Base-by-base conservation (phyloP, 1,139 yeast genomes). In the Geotrichum phurueaensis region DNA sequence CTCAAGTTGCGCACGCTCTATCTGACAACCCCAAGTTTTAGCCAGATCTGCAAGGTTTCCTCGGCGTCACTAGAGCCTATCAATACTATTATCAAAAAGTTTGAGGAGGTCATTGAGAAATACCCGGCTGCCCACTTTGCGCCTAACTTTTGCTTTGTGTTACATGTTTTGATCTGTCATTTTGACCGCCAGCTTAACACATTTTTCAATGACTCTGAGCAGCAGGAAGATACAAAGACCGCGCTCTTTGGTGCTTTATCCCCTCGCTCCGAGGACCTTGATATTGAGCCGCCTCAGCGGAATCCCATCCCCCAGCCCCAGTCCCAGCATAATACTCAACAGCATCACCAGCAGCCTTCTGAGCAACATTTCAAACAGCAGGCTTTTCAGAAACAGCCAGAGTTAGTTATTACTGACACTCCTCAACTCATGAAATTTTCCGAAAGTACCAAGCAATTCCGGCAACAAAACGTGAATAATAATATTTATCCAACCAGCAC, bases 1-100 rank as follows among this genome's bases (percentile, higher is more conserved):
- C 73, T 86, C 59, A 78, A 89, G 64, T 74, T 85, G 56, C 73
- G 90, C 50, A 84, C 80, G 66, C 73, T 84, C 60, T 79, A 81
- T 20, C 70, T 85, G 45, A 79, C 85, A 5, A 75, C 84, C n/a
- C 86, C 87, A 1, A 76, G 81, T 36, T 78, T 81, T 61, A 78
- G 69, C 45, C 74, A 70, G 47, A 77, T 69, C 58, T 80, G 80
- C 53, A 75, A 80, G 10, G 84, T 88, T 0, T 76, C 76, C 10
- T 55, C 59, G 23, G 76, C 76, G 48, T 81, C 84, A 4, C 73
- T 85, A 31, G 67, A 73, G 1, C 69, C 74, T 20, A 78, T 86
- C n/a, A 80, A 77, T 65, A 72, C 72, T 43, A 75, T 84, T 13
- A 76, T 79, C 53, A 71, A 71, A n/a, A 72, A 63, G 50, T 56